These are phyloP conservation scores for Mycena sanguinolenta DNA, from an alignment of 768 basidiomycete species.

Conservation along the genomic window DNA sequence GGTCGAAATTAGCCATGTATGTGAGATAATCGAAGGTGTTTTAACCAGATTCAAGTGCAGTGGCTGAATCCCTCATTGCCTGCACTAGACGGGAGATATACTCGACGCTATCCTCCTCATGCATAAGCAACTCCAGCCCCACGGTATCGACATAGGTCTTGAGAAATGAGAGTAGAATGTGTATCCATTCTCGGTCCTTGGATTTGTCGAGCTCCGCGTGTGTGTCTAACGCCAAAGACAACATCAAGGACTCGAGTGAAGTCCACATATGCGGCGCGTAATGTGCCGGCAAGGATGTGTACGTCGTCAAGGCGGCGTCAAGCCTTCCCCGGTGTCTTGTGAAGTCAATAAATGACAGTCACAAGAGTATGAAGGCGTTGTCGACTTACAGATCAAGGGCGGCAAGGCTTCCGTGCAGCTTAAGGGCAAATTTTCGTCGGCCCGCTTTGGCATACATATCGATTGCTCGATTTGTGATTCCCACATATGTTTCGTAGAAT, in stretches of 20 bases:
- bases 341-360: slow-evolving; percentile 1
- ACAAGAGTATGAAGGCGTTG: slow-evolving; percentile 8
- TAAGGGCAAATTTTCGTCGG: slow-evolving; percentile 87
- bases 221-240: slow-evolving; percentile 79
- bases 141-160: slow-evolving; percentile 72
- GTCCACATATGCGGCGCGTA: slow-evolving; percentile 88
- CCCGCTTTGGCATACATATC: slow-evolving; percentile 88
- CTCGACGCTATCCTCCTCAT: slow-evolving; percentile 61
- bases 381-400: slow-evolving; percentile 86
- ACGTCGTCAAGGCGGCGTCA: slow-evolving; percentile 74
- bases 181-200: slow-evolving; percentile 84
- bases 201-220: slow-evolving; percentile 69
- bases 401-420: slow-evolving; percentile 87
- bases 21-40: slow-evolving; percentile 6
- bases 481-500: slow-evolving; percentile 86
- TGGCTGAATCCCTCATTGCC: slow-evolving; percentile 62
- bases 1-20: slow-evolving; percentile 8
- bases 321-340: slow-evolving; percentile 78
- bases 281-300: slow-evolving; percentile 85
- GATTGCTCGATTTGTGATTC: slow-evolving; percentile 83
- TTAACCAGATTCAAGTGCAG: slow-evolving; percentile 69
- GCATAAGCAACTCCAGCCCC: slow-evolving; percentile 66
- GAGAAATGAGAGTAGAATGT: slow-evolving; percentile 82
- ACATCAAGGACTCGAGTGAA: slow-evolving; percentile 83
- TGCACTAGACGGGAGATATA: slow-evolving; percentile 67